Evolutionary conservation across 345 rosid species (phyloP), one percentile per base, ranked within the genome.

Genomic region (Gossypium thurberi): DNA sequence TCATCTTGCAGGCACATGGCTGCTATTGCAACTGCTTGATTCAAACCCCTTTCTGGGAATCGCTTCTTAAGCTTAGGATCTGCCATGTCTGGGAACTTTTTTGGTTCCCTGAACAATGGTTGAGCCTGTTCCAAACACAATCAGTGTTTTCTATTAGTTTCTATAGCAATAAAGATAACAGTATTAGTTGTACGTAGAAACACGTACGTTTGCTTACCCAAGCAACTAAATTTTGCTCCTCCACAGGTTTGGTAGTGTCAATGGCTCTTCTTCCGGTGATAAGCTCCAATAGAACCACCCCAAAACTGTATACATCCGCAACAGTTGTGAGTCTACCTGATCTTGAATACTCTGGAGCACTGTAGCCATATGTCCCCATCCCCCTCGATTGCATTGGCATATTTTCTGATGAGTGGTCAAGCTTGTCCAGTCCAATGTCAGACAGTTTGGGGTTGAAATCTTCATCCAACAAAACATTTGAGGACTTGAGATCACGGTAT

Each of bases 1-100:
- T 89, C 94, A 21, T 90, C 96, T 79, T 90, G 98, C 66, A 90
- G 65, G 59, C 98, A 93, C 98, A 93, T 93, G 28, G 97, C 91
- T 73, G 97, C 84, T 65, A 93, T 87, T 9, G 97, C 98, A 50
- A 93, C 90, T 1, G 88, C 98, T 84, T 93, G 94, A 76, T 90
- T 91, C 75, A 93, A 81, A 26, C 86, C 90, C 65, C 85, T 89
- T 75, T 84, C 98, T 0, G 94, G 88, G 48, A 89, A 87, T 58
- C 67, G 71, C 51, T 56, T 87, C 58, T 17, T 76, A 23, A 93
- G 82, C 0, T 77, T 73, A 65, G 94, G 93, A 85, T 93, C 98
- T 10, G 91, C 93, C 93, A 93, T 84, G 26, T 85, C 85, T 1
- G 94, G 91, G 11, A 81, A 93, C 69, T 70, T 80, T 78, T 87